These are phyloP conservation scores for Tranzscheliella williamsii DNA, from an alignment of 1,284 basidiomycete species.

Conservation along the genomic window DNA sequence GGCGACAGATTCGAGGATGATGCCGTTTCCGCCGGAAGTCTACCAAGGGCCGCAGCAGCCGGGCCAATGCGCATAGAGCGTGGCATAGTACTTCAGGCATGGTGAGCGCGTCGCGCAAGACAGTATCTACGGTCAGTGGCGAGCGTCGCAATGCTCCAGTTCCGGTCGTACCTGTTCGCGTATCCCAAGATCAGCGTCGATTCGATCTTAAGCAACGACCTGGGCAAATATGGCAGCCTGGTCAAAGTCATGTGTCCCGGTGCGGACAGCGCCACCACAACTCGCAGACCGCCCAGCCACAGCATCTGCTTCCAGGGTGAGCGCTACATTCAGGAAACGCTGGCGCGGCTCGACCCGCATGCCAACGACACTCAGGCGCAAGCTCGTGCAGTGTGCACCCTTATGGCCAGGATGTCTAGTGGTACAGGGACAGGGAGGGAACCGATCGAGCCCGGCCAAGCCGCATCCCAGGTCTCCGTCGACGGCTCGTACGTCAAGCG, in stretches of 20 bases:
- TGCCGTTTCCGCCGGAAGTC: no score
- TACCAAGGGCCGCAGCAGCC: no score
- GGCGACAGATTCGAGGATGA: no score
- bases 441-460: background rate
- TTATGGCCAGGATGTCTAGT: no score
- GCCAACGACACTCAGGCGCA: slow-evolving; percentile 7
- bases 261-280: slow-evolving; percentile 34
- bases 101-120: no score
- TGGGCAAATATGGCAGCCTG: slow-evolving; percentile 12
- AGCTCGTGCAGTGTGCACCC: slow-evolving; percentile 17
- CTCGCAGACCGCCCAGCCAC: slow-evolving; percentile 18
- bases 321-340: slow-evolving; percentile 26
- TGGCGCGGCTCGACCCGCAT: slow-evolving; percentile 13
- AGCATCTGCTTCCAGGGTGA: slow-evolving; percentile 11
- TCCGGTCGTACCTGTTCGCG: slow-evolving; percentile 36
- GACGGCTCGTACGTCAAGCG: slow-evolving; percentile 25
- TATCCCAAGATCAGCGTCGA: slow-evolving; percentile 25
- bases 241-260: slow-evolving; percentile 20
- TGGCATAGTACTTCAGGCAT: no score
- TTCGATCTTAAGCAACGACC: slow-evolving; percentile 20
- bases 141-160: slow-evolving; percentile 29
- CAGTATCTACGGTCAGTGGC: no score
- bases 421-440: no score
- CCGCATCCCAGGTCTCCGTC: slow-evolving; percentile 14
- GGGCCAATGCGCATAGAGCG: no score